phyloP scores from a whole-genome alignment of 345 rosid genomes.

The Bruguiera gymnorhiza region DNA sequence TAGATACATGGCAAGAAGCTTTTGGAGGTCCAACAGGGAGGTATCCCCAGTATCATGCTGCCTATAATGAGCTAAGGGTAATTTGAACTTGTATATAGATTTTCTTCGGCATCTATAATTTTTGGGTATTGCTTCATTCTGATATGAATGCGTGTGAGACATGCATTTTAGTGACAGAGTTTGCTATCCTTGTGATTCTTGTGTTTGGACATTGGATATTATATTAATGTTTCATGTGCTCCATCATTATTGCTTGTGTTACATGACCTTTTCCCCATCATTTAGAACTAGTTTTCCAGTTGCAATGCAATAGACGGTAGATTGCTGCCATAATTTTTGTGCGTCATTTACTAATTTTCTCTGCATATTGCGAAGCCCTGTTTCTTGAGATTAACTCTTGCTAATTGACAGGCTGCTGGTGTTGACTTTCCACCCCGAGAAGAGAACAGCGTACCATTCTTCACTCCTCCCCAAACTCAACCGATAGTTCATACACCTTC shows the following conservation, averaged over 20 bases:
- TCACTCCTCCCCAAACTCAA: conserved; percentile 96
- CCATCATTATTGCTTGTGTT: not conserved
- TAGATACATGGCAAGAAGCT: conserved; percentile 78
- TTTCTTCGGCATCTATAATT: not conserved
- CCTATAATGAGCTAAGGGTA: conserved; percentile 90
- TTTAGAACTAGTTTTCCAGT: no score
- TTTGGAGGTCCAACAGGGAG: conserved; percentile 75
- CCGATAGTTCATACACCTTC: conserved; percentile 54
- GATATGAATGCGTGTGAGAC: no score
- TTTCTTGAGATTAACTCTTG: conserved; percentile 1
- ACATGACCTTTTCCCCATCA: not conserved
- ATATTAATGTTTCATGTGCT: not conserved
- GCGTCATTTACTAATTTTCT: not conserved
- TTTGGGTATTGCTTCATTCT: no score
- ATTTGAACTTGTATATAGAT: conserved; percentile 2
- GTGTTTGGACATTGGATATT: not conserved
- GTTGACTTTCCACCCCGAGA: conserved; percentile 87
- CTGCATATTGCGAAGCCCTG: not conserved
- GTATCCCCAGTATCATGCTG: conserved; percentile 82
- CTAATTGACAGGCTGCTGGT: conserved; percentile 60
- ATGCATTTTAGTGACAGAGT: no score
- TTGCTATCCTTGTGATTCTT: no score
- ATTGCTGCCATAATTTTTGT: not conserved
- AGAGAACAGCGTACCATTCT: conserved; percentile 77
- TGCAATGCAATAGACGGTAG: no score